Base-by-base conservation (phyloP, 306 rosid species). In the Quercus berberidifolia region DNA sequence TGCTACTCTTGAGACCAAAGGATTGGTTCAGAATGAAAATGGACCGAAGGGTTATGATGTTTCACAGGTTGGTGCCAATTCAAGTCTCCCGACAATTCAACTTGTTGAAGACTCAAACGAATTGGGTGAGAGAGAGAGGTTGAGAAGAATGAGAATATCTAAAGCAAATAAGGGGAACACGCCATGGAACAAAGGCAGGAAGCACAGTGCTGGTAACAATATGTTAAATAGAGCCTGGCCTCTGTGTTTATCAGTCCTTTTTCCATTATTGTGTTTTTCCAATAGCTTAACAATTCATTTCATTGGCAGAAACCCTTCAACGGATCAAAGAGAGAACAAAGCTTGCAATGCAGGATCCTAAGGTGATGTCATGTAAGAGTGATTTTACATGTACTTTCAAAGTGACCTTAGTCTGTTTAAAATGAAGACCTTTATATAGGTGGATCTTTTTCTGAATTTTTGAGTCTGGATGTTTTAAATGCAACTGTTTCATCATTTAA, bases 291-390 rank as follows among this genome's bases (percentile, higher is more conserved):
- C 38, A 71, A 64, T 56, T 72, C 8, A 77, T 41, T 56, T 25
- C 77, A 14, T 81, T 69, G 81, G 83, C 94, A 93, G 98, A 96
- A 83, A 96, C 99, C 78, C 83, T 89, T 83, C 91, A 31, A 76
- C 87, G 86, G 86, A 96, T 96, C 85, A 89, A 35, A 88, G 97
- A 96, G 86, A 88, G 96, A 87, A 96, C 99, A 84, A 86, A 86
- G 87, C 87, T 93, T 60, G 98, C 99, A 11, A 96, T 96, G 98
- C 98, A 93, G 98, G 81, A 89, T 90, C 98, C 99, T 90, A 96
- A 96, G 99, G 99, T 96, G 98, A 96, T 89, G 98, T 93, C 99
- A 88, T 91, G 98, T 91, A 96, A 96, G 97, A 89, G 84, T 88
- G 69, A 83, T 49, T 85, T 82, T 78, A 87, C 77, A 77, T 82